Conservation (phyloP, 1,139 yeast genomes). For the Zygoascus meyerae region DNA sequence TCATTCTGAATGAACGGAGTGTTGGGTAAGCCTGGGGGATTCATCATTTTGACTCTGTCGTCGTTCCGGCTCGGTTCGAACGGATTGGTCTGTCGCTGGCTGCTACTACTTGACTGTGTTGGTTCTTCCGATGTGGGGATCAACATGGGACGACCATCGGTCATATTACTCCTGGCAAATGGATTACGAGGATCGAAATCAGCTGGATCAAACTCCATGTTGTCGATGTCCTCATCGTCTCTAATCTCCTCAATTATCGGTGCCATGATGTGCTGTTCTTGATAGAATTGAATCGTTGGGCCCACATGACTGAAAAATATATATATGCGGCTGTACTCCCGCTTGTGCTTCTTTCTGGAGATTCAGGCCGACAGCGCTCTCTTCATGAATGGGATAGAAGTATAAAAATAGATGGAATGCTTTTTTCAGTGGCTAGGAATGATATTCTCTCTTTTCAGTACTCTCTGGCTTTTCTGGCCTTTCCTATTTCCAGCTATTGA, state of each 20-base stretch:
- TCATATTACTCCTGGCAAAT: conserved; percentile 27
- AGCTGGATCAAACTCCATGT: conserved; percentile 88
- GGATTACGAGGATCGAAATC: conserved; percentile 68
- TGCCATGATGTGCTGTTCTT: conserved; percentile 35
- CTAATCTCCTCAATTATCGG: conserved; percentile 74
- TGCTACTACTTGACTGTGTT: neutral
- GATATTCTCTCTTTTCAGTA: too few species aligned
- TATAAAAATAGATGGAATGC: too few species aligned
- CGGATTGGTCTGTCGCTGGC: neutral
- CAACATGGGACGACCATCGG: conserved; percentile 10
- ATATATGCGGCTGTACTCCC: neutral
- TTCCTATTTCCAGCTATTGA: too few species aligned
- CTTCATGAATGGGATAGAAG: too few species aligned
- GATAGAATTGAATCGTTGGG: neutral
- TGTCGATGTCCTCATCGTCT: conserved; percentile 66
- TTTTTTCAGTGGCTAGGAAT: too few species aligned
- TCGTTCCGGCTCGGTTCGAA: neutral
- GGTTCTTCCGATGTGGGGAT: neutral
- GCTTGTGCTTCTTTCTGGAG: too few species aligned
- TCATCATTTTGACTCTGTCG: neutral
- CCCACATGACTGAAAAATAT: neutral
- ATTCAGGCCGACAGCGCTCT: too few species aligned
- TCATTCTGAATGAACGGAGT: conserved; percentile 6
- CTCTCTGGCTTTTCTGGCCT: too few species aligned
- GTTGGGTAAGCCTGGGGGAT: neutral